phyloP scores from a whole-genome alignment of 495 filamentous ascomycete genomes.

The Jackrogersella multiformis region DNA sequence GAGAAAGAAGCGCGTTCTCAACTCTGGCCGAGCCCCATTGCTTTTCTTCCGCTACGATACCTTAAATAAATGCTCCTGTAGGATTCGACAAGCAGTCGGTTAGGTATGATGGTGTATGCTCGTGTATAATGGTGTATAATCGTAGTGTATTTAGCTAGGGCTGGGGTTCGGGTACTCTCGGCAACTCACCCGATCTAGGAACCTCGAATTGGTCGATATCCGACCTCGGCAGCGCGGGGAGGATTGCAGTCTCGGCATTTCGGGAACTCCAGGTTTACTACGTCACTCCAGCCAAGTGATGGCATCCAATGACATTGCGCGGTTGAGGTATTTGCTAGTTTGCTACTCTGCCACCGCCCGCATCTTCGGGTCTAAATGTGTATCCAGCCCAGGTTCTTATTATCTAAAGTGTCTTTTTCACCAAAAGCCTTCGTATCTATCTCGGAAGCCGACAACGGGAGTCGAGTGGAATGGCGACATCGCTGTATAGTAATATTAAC shows the following conservation, averaged over 20 bases:
- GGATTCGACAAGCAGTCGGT: neutral
- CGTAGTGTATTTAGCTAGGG: constrained; percentile 11
- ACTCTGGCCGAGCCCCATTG: neutral
- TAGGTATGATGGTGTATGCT: no score
- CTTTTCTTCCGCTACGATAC: neutral
- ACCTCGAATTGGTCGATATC: constrained; percentile 32
- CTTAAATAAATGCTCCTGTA: constrained; percentile 3
- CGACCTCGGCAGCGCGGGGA: constrained; percentile 41
- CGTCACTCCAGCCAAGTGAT: constrained; percentile 29
- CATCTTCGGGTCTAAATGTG: constrained; percentile 7
- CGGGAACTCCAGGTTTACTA: constrained; percentile 35
- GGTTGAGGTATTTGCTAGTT: neutral
- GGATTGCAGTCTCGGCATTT: constrained; percentile 27
- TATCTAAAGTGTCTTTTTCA: constrained; percentile 6
- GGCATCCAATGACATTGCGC: constrained; percentile 15
- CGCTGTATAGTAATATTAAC: constrained; percentile 7
- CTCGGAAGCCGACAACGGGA: constrained; percentile 15
- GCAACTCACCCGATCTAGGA: constrained; percentile 31
- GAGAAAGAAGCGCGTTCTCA: neutral
- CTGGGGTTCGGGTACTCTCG: constrained; percentile 39
- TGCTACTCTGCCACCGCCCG: constrained; percentile 4
- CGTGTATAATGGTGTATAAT: no score
- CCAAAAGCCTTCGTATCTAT: neutral
- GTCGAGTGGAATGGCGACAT: constrained; percentile 17
- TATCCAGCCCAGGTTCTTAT: constrained; percentile 9